Evolutionary conservation across 176 grass and related monocot genomes (phyloP).

Genomic region (Triticum monococcum): DNA sequence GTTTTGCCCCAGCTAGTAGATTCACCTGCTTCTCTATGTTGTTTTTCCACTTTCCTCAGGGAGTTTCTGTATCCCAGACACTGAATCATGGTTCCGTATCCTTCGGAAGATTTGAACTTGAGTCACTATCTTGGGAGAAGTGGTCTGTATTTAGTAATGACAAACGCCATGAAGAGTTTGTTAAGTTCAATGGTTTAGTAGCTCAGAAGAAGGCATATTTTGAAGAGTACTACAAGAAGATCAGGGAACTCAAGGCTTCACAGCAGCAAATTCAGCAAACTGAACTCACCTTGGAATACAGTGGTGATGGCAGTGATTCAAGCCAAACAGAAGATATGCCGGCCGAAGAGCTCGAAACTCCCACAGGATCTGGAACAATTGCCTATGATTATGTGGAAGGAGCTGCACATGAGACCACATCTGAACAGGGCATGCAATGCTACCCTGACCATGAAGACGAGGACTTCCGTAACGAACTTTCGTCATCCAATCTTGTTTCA

Average conservation of each 20-base stretch:
- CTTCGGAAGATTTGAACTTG: constrained; percentile 86
- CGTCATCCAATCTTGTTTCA: constrained; percentile 28
- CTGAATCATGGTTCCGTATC: constrained; percentile 96
- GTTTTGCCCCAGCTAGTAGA: background rate
- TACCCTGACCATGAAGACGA: constrained; percentile 26
- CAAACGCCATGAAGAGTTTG: constrained; percentile 88
- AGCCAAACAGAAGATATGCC: constrained; percentile 71
- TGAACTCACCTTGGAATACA: constrained; percentile 87
- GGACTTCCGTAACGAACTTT: constrained; percentile 26
- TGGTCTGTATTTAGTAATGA: constrained; percentile 95
- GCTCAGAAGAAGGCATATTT: constrained; percentile 98
- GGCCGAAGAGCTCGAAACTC: constrained; percentile 43
- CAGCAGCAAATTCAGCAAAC: constrained; percentile 86
- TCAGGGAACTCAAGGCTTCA: constrained; percentile 78
- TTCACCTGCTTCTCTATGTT: constrained; percentile 28
- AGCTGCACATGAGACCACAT: constrained; percentile 14
- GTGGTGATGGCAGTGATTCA: constrained; percentile 83
- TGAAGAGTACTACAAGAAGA: constrained; percentile 92
- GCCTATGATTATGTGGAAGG: constrained; percentile 33
- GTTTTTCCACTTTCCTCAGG: constrained; percentile 45
- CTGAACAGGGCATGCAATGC: constrained; percentile 37
- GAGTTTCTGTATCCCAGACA: constrained; percentile 68
- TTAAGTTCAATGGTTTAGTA: constrained; percentile 95
- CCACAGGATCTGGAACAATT: constrained; percentile 38
- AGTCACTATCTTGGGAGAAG: constrained; percentile 95